These are phyloP conservation scores for Pythium dissotocum DNA, from an alignment of 352 stramenopile species.

Conservation along the genomic window DNA sequence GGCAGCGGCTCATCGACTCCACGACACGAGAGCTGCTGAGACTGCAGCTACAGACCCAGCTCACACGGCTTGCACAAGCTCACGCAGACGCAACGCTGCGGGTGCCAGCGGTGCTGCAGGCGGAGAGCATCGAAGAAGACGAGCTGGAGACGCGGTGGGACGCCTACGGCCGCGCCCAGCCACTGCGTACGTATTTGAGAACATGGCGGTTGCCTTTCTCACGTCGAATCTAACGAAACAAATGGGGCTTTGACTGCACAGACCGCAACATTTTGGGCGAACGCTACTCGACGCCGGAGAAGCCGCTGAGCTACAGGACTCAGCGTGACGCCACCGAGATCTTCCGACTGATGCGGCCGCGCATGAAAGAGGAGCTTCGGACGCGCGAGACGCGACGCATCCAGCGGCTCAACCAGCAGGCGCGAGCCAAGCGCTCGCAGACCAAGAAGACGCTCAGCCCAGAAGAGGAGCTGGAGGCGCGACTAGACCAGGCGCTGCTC, in stretches of 20 bases:
- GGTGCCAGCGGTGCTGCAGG: not conserved
- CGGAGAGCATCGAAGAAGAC: conserved; percentile 12
- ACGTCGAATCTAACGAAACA: not conserved
- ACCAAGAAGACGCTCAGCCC: not conserved
- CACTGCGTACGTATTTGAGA: conserved; percentile 26
- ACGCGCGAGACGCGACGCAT: conserved; percentile 30
- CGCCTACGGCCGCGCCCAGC: conserved; percentile 16
- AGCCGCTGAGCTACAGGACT: conserved; percentile 22
- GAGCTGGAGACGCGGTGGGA: conserved; percentile 31
- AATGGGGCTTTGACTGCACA: not conserved
- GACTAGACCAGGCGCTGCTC: conserved; percentile 6
- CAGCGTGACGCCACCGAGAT: conserved; percentile 10
- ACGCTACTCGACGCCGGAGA: conserved; percentile 18
- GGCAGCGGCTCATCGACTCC: not conserved
- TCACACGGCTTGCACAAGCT: not conserved
- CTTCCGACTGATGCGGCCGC: conserved; percentile 28
- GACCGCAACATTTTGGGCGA: conserved; percentile 33
- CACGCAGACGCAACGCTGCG: not conserved
- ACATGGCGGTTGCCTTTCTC: not conserved
- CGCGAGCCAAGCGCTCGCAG: not conserved
- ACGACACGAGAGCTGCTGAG: not conserved
- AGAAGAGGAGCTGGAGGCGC: conserved; percentile 18
- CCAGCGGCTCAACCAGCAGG: conserved; percentile 26
- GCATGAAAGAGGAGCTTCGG: conserved; percentile 21
- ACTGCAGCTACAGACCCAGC: not conserved